Percentiles rank a stretch among this genome's conserved stretches.
These are phyloP conservation scores for Hyaloscypha variabilis DNA, from an alignment of 495 filamentous ascomycete species.

Conservation along the genomic window DNA sequence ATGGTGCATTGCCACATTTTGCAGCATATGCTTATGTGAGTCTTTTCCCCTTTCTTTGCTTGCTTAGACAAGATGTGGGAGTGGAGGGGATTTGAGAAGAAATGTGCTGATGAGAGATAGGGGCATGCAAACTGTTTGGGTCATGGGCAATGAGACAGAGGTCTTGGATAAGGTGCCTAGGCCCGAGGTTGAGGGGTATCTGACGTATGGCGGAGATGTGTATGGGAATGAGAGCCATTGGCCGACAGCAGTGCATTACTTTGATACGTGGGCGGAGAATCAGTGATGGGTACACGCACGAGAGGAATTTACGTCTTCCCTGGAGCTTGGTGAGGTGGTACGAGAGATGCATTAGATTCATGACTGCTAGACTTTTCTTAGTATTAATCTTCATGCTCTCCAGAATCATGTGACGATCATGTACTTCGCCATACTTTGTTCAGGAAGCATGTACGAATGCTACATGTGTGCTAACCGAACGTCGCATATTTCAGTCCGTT, in stretches of 20 bases:
- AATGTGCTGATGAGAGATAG: slow-evolving; percentile 28
- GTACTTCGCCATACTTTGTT: too few relatives aligned
- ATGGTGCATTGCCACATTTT: slow-evolving; percentile 66
- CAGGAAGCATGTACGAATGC: too few relatives aligned
- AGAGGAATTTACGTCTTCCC: too few relatives aligned
- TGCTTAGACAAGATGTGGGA: background rate
- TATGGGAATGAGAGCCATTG: slow-evolving; percentile 46
- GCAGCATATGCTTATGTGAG: slow-evolving; percentile 57
- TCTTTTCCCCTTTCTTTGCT: background rate
- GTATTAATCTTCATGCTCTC: too few relatives aligned
- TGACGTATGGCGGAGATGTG: slow-evolving; percentile 51
- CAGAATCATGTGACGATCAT: too few relatives aligned
- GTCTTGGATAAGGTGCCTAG: slow-evolving; percentile 41
- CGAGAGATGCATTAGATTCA: too few relatives aligned
- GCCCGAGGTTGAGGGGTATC: slow-evolving; percentile 48
- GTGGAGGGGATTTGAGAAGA: background rate
- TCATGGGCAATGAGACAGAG: slow-evolving; percentile 48
- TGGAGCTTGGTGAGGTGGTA: too few relatives aligned
- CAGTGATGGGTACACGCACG: too few relatives aligned
- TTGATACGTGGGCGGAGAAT: slow-evolving; percentile 16
- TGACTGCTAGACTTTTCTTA: too few relatives aligned
- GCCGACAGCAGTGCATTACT: slow-evolving; percentile 27
- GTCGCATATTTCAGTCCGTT: too few relatives aligned
- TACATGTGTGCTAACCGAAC: too few relatives aligned
- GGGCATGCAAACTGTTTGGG: slow-evolving; percentile 56